A percentile compares a stretch with the other conserved stretches of the same genome.
These are phyloP conservation scores for Picochlorum sp. DNA, from an alignment of 139 green algal genomes.

Conservation along the genomic window DNA sequence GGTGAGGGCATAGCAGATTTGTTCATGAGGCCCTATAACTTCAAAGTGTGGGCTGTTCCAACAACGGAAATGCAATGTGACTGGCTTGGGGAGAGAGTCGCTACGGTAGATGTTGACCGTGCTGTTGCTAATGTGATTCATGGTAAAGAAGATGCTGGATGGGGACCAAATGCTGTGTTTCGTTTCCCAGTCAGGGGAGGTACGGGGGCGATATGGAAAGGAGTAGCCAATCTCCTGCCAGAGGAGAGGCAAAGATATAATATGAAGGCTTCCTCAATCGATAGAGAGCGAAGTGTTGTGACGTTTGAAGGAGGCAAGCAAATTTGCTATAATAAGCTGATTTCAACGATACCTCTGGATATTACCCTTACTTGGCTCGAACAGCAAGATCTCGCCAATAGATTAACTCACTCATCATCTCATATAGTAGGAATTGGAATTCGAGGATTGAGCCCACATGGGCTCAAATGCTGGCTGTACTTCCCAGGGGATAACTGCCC, in stretches of 20 bases:
- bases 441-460: conserved; percentile 59
- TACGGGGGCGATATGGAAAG: conserved; percentile 84
- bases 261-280: conserved; percentile 42
- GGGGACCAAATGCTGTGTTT: conserved; percentile 87
- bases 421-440: conserved; percentile 76
- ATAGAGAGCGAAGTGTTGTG: conserved; percentile 54
- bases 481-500: conserved; percentile 82
- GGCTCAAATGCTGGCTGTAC: conserved; percentile 89
- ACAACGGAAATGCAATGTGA: conserved; percentile 79
- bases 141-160: conserved; percentile 74
- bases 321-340: conserved; percentile 48
- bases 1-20: conserved; percentile 76
- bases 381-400: conserved; percentile 49
- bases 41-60: conserved; percentile 78
- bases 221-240: conserved; percentile 67
- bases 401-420: conserved; percentile 59
- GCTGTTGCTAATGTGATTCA: conserved; percentile 81
- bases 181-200: conserved; percentile 73
- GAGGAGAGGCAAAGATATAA: conserved; percentile 54
- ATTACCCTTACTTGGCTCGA: conserved; percentile 54
- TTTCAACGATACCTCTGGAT: conserved; percentile 79
- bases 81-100: conserved; percentile 88
- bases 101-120: conserved; percentile 69
- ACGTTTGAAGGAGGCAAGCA: conserved; percentile 28
- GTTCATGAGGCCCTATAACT: conserved; percentile 95